Base-by-base conservation (phyloP, 2,329 filamentous ascomycete species). In the Dactylellina drechsleri region DNA sequence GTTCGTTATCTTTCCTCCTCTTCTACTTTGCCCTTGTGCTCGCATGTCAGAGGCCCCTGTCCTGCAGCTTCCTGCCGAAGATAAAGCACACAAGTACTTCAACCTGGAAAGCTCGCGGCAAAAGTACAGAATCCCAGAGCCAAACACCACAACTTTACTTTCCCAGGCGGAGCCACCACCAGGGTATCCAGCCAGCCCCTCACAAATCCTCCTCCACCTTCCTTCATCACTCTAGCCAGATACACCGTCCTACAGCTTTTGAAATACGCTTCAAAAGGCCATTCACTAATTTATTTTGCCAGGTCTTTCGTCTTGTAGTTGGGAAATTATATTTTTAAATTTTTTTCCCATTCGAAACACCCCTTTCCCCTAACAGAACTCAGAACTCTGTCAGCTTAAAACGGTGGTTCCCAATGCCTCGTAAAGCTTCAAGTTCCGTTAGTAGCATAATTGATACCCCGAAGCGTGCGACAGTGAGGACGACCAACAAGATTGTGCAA, bases 401-500 rank as follows among this genome's bases (percentile, higher is more conserved):
- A 40, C 64, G 15, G 31, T 75, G 64, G 64, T 68, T 75, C 64
- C 71, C 58, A 50, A 76, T 76, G 72, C 72, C 72, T 76, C 72
- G 66, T 76, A 76, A 66, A 76, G 60, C 65, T 47, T 70, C 72
- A 49, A 62, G 57, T 56, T 76, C 72, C 72, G 72, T 76, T 71
- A 71, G 66, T 53, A 70, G 72, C 72, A 76, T 71, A 47, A 71
- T 76, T 41, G 72, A 76, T 26, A 76, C 65, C 60, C 72, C 71
- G 52, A 75, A 71, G 66, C 72, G 66, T 66, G 72, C 84, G 71
- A 83, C 85, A 66, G 83, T 84, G 65, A 82, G 84, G 79, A 92
- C 91, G 83, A 87, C 88, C 81, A 93, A 89, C 82, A 90, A 91
- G 81, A 87, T 96, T 79, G 88, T 89, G 78, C 90, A 93, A 81